phyloP scores from a whole-genome alignment of 495 filamentous ascomycete species.

The Xylaria nigripes region DNA sequence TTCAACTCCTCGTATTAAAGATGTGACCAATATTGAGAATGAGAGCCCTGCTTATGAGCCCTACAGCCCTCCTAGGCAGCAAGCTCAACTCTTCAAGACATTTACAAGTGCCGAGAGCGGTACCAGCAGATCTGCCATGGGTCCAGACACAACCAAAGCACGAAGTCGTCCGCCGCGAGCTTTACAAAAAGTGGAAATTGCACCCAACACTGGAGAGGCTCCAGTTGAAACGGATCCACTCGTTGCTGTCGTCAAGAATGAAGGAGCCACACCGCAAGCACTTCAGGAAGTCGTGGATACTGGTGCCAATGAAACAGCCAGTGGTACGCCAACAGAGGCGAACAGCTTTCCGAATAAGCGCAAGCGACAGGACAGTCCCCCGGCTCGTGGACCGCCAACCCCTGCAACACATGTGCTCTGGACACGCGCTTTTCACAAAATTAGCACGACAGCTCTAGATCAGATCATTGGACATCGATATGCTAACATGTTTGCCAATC shows the following conservation, averaged over 20 bases:
- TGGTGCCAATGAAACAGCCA: conserved; percentile 38
- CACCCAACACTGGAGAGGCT: conserved; percentile 48
- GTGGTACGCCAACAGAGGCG: conserved; percentile 13
- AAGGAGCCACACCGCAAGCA: conserved; percentile 54
- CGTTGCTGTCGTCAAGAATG: conserved; percentile 54
- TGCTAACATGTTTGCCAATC: conserved; percentile 77
- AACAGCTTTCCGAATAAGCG: conserved; percentile 30
- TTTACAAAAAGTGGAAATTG: conserved; percentile 25
- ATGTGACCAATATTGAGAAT: conserved; percentile 23
- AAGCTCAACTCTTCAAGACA: conserved; percentile 23
- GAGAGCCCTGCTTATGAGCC: conserved; percentile 39
- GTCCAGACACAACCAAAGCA: conserved; percentile 21
- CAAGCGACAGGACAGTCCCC: conserved; percentile 39
- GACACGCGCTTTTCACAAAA: conserved; percentile 69
- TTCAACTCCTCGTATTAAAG: conserved; percentile 35
- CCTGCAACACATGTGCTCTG: conserved; percentile 55
- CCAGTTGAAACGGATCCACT: conserved; percentile 39
- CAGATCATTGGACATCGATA: conserved; percentile 78
- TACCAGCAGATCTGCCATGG: conserved; percentile 16
- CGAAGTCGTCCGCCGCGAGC: conserved; percentile 25
- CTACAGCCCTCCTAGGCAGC: conserved; percentile 37
- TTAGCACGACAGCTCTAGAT: conserved; percentile 70
- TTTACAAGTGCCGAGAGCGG: conserved; percentile 23
- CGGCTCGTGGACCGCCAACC: conserved; percentile 31
- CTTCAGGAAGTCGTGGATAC: conserved; percentile 43